Percentiles rank a stretch among this genome's conserved stretches.
phyloP scores from a whole-genome alignment of 2,329 filamentous ascomycete species.

The Penicillium psychrosexuale region DNA sequence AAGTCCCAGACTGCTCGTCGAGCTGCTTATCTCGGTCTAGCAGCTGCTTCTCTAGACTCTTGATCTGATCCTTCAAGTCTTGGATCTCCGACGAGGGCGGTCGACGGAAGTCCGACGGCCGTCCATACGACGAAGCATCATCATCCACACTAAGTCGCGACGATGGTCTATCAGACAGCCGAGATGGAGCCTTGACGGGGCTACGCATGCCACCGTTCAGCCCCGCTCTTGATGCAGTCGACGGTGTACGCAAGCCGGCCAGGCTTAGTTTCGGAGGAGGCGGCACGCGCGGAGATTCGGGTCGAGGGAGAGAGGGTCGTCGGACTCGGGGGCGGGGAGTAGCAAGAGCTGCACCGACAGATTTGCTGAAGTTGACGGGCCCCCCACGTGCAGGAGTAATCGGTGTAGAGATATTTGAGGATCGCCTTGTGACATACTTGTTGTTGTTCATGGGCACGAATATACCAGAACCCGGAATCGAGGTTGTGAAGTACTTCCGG shows the following conservation, averaged over 20 bases:
- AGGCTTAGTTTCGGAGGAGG: constrained; percentile 54
- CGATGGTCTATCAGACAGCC: constrained; percentile 38
- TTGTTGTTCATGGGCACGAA: constrained; percentile 87
- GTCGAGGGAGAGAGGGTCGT: constrained; percentile 76
- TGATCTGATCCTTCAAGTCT: constrained; percentile 66
- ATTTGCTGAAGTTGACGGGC: constrained; percentile 81
- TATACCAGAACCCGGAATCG: constrained; percentile 77
- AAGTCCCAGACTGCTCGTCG: constrained; percentile 76
- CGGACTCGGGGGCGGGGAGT: constrained; percentile 62
- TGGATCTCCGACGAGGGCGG: constrained; percentile 30
- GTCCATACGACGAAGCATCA: constrained; percentile 32
- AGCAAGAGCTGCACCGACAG: constrained; percentile 71
- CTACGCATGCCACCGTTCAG: constrained; percentile 47
- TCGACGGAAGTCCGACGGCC: constrained; percentile 32
- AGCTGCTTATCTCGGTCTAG: constrained; percentile 82
- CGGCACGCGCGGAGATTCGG: constrained; percentile 74
- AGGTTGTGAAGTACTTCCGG: constrained; percentile 75
- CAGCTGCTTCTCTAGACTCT: constrained; percentile 68
- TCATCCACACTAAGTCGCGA: constrained; percentile 41
- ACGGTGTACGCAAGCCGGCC: constrained; percentile 55
- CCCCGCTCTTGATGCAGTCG: constrained; percentile 41
- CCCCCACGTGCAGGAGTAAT: constrained; percentile 65
- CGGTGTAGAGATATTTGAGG: constrained; percentile 58
- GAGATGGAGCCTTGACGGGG: constrained; percentile 39
- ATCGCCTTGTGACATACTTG: constrained; percentile 57